Evolutionary conservation across 2,329 filamentous ascomycete genomes (phyloP).

Genomic region (Pseudogymnoascus sp.): DNA sequence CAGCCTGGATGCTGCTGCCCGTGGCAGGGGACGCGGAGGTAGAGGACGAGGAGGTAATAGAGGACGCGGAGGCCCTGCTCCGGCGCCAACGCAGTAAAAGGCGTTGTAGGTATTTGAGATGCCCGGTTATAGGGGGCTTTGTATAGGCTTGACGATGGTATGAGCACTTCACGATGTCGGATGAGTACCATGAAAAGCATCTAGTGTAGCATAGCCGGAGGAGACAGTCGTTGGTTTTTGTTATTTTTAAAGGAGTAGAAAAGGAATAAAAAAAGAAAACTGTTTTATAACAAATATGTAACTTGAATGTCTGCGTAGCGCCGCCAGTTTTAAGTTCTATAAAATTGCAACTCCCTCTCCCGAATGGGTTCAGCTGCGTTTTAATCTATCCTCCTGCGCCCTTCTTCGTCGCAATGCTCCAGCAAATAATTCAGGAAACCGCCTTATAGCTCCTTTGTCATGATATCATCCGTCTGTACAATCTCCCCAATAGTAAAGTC

Average conservation of each 20-base stretch:
- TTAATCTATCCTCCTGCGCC: background rate
- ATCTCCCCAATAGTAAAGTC: conserved; percentile 34
- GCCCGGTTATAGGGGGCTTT: background rate
- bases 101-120: background rate
- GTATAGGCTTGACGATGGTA: conserved; percentile 5
- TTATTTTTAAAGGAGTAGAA: background rate
- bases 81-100: conserved; percentile 7
- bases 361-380: background rate
- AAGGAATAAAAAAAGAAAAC: background rate
- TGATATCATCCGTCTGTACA: conserved; percentile 35
- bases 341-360: background rate
- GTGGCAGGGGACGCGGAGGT: conserved; percentile 27
- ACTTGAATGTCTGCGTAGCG: background rate
- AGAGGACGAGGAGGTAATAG: conserved; percentile 15
- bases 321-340: background rate
- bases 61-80: conserved; percentile 15
- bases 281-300: background rate
- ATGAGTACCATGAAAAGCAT: conserved; percentile 1
- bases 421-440: background rate
- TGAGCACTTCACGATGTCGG: conserved; percentile 1
- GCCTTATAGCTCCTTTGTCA: conserved; percentile 29
- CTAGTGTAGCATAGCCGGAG: conserved; percentile 3
- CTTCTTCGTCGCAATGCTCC: background rate
- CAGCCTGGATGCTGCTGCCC: conserved; percentile 38
- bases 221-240: background rate